A percentile compares a stretch with the other conserved stretches of the same genome.
These are phyloP conservation scores for Zelopaecilomyces penicillatus DNA, from an alignment of 2,329 filamentous ascomycete species.

Conservation along the genomic window DNA sequence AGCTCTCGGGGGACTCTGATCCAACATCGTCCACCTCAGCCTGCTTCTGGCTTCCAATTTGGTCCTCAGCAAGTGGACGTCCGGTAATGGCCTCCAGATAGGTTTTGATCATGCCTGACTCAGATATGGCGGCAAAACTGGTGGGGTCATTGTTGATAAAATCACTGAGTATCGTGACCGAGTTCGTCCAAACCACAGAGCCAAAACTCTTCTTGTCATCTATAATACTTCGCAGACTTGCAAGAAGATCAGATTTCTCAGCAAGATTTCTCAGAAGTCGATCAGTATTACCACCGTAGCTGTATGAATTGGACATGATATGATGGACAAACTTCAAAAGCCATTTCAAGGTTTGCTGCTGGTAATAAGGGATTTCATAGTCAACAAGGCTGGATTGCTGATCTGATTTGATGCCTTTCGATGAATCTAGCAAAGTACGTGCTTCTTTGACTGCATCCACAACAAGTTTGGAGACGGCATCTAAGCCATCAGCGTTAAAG, in stretches of 20 bases:
- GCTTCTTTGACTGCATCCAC: slow-evolving; percentile 68
- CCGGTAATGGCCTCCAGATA: slow-evolving; percentile 75
- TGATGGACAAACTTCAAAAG: slow-evolving; percentile 94
- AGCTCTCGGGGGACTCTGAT: slow-evolving; percentile 30
- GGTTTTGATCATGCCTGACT: slow-evolving; percentile 81
- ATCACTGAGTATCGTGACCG: slow-evolving; percentile 82
- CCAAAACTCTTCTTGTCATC: slow-evolving; percentile 73
- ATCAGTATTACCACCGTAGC: slow-evolving; percentile 72
- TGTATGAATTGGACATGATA: slow-evolving; percentile 72
- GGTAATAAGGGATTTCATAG: slow-evolving; percentile 86
- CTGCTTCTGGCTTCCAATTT: slow-evolving; percentile 21
- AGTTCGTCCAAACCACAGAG: slow-evolving; percentile 91
- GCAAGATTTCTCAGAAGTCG: slow-evolving; percentile 86
- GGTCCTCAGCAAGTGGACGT: slow-evolving; percentile 29
- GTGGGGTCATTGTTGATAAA: slow-evolving; percentile 99
- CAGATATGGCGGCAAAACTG: slow-evolving; percentile 90
- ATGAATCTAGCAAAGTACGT: slow-evolving; percentile 54
- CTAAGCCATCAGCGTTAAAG: slow-evolving; percentile 73
- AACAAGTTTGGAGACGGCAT: slow-evolving; percentile 82
- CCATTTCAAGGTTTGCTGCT: slow-evolving; percentile 89
- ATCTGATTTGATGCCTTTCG: slow-evolving; percentile 61
- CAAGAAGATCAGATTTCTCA: slow-evolving; percentile 79
- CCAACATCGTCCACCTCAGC: slow-evolving; percentile 24
- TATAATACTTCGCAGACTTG: slow-evolving; percentile 71
- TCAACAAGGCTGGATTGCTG: slow-evolving; percentile 76